Percentiles rank a stretch among this genome's conserved stretches.
Evolutionary conservation across 257 asterid genomes (phyloP).

Genomic region (Buddleja alternifolia): DNA sequence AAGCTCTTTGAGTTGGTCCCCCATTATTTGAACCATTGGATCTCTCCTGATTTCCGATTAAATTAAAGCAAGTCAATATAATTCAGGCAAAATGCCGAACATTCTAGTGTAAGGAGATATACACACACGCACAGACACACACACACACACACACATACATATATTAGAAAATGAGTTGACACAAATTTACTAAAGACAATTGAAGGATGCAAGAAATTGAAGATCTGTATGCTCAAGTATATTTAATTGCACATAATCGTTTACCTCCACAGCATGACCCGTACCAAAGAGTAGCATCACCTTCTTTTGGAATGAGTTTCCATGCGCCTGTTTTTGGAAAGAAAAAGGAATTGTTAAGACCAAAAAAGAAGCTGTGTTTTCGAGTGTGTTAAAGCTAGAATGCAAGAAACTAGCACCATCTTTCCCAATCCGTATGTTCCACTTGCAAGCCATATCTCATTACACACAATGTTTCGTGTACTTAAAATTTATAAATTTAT

Average conservation of each 20-base stretch:
- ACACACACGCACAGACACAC: no score
- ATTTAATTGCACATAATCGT: constrained; percentile 21
- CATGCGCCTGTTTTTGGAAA: constrained; percentile 62
- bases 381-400: neutral
- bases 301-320: constrained; percentile 98
- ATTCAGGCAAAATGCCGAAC: constrained; percentile 9
- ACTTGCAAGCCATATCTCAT: neutral
- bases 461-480: neutral
- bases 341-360: constrained; percentile 5
- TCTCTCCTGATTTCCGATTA: constrained; percentile 51
- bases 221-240: neutral
- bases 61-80: constrained; percentile 15
- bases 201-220: neutral
- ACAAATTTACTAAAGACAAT: neutral
- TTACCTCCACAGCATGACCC: constrained; percentile 81
- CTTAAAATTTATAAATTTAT: no score
- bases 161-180: neutral
- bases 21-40: constrained; percentile 67
- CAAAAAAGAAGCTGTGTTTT: neutral
- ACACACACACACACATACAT: no score
- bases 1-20: constrained; percentile 97
- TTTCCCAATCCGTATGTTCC: neutral
- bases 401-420: no score
- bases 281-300: constrained; percentile 77
- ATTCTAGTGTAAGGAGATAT: neutral